Conservation (phyloP, 2,329 filamentous ascomycete genomes). For the Emericellopsis cladophorae region DNA sequence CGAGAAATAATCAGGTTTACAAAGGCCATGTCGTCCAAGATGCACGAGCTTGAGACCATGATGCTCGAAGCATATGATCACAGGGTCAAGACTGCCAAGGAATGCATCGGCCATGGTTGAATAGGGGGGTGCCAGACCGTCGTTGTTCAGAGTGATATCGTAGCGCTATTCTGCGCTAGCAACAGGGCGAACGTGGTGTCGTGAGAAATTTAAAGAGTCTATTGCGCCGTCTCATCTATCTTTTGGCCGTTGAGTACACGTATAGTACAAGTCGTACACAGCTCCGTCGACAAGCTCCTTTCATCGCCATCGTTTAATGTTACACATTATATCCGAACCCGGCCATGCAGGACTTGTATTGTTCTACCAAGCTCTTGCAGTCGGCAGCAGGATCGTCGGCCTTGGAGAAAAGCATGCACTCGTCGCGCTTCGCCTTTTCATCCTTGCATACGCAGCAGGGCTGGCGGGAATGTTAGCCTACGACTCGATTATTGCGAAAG, state of each 20-base stretch:
- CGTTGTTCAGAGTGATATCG: too few relatives aligned
- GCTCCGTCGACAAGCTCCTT: not conserved
- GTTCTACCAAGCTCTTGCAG: constrained; percentile 69
- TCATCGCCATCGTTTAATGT: too few relatives aligned
- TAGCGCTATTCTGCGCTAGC: too few relatives aligned
- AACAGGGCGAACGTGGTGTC: too few relatives aligned
- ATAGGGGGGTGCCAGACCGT: too few relatives aligned
- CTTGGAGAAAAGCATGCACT: constrained; percentile 97
- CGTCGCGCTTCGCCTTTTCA: constrained; percentile 83
- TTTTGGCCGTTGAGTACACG: too few relatives aligned
- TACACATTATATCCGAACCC: constrained; percentile 61
- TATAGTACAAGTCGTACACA: constrained; percentile 1
- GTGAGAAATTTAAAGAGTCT: too few relatives aligned
- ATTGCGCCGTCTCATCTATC: too few relatives aligned
- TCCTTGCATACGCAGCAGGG: constrained; percentile 97
- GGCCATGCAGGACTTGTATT: constrained; percentile 86
- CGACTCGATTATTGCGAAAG: not conserved
- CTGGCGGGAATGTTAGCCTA: constrained; percentile 28
- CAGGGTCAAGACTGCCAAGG: not conserved
- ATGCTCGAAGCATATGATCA: constrained; percentile 3
- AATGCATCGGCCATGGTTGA: too few relatives aligned
- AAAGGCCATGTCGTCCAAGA: not conserved
- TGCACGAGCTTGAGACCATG: constrained; percentile 2
- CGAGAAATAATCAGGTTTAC: not conserved
- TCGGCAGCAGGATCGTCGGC: constrained; percentile 70